A percentile compares a stretch with the other conserved stretches of the same genome.
phyloP scores from a whole-genome alignment of 352 stramenopile species.

The Phytophthora nicotianae region DNA sequence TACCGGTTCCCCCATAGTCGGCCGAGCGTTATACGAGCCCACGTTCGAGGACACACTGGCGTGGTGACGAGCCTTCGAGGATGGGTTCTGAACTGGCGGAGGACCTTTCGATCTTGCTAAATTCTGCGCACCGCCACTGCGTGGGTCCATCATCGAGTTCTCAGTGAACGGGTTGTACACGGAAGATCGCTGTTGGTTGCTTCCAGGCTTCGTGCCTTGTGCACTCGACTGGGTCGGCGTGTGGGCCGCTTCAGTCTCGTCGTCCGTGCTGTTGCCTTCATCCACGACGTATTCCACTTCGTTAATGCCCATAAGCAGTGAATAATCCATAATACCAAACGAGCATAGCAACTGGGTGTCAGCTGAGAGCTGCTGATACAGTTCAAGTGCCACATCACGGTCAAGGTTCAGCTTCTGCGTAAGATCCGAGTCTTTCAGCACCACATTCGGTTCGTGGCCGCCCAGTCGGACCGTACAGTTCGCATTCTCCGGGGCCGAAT shows the following conservation, averaged over 20 bases:
- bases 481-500: constrained; percentile 62
- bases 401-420: constrained; percentile 90
- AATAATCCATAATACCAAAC: constrained; percentile 94
- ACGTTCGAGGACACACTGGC: constrained; percentile 68
- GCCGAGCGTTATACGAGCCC: constrained; percentile 24
- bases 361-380: constrained; percentile 82
- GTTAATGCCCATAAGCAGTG: constrained; percentile 89
- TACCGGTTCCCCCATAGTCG: constrained; percentile 22
- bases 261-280: constrained; percentile 52
- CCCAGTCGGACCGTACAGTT: constrained; percentile 78
- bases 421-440: constrained; percentile 90
- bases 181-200: constrained; percentile 30
- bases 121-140: constrained; percentile 38
- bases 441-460: constrained; percentile 88
- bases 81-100: constrained; percentile 27
- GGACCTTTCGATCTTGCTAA: constrained; percentile 36
- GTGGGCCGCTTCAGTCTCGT: constrained; percentile 38
- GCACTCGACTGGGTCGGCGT: constrained; percentile 17
- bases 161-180: constrained; percentile 72
- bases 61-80: constrained; percentile 52
- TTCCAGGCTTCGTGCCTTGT: constrained; percentile 20
- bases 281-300: constrained; percentile 90
- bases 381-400: constrained; percentile 61
- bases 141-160: constrained; percentile 69
- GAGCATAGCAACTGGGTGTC: constrained; percentile 85